A percentile compares a stretch with the other conserved stretches of the same genome.
These are phyloP conservation scores for Nemania abortiva DNA, from an alignment of 2,329 filamentous ascomycete species.

Conservation along the genomic window DNA sequence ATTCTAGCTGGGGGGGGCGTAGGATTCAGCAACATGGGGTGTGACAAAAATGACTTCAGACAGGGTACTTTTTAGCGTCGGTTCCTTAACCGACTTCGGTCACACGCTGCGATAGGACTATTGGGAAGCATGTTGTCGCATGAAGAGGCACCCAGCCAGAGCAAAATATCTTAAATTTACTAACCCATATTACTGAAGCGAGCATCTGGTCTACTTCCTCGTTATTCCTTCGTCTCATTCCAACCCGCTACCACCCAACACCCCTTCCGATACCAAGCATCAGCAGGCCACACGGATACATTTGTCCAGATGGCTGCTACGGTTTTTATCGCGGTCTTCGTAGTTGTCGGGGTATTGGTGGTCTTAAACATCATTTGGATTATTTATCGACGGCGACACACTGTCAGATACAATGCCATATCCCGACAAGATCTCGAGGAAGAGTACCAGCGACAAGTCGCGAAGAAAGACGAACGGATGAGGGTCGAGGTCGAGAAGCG, in stretches of 20 bases:
- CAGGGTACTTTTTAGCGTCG: slow-evolving; percentile 1
- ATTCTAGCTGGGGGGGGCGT: no score
- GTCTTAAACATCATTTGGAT: not conserved
- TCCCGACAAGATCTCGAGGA: slow-evolving; percentile 5
- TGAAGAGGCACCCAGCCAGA: not conserved
- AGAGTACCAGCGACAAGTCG: not conserved
- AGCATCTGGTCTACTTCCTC: not conserved
- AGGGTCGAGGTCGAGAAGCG: slow-evolving; percentile 3
- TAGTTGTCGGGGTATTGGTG: not conserved
- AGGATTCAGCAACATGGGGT: not conserved
- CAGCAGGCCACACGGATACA: not conserved
- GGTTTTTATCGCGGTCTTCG: not conserved
- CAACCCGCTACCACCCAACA: not conserved
- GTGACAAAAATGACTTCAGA: not conserved
- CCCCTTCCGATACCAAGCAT: not conserved
- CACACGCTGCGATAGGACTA: not conserved
- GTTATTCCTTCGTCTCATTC: not conserved
- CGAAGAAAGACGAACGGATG: slow-evolving; percentile 6
- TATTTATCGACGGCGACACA: not conserved
- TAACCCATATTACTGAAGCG: not conserved
- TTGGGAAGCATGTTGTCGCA: not conserved
- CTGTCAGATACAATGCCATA: slow-evolving; percentile 1
- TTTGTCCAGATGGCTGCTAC: not conserved
- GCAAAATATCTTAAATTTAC: not conserved
- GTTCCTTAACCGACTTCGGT: not conserved